phyloP scores from a whole-genome alignment of 2,329 filamentous ascomycete species.

The Sclerotinia borealis region DNA sequence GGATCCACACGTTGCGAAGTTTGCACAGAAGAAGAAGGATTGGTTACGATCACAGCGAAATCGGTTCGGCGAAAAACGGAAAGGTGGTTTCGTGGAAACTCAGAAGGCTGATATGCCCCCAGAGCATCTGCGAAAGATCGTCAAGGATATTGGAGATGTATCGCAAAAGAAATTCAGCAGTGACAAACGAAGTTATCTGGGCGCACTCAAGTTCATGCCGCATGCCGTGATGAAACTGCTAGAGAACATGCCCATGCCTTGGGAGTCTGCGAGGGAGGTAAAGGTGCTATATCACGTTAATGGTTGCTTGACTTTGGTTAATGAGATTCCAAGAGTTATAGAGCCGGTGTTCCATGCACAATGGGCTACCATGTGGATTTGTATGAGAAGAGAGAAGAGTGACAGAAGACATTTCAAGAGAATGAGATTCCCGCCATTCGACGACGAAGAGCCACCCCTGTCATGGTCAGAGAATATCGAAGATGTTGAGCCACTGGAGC shows the following conservation, averaged over 20 bases:
- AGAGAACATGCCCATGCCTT: conserved; percentile 99
- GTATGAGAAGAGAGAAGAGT: conserved; percentile 96
- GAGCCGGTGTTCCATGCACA: conserved; percentile 97
- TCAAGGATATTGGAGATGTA: conserved; percentile 97
- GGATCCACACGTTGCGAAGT: conserved; percentile 85
- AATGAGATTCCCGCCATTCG: conserved; percentile 97
- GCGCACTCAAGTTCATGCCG: conserved; percentile 98
- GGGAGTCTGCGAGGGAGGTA: conserved; percentile 93
- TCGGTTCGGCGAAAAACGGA: conserved; percentile 93
- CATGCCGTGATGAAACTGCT: conserved; percentile 94
- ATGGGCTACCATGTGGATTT: conserved; percentile 99
- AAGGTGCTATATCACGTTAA: conserved; percentile 99
- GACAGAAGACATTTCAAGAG: conserved; percentile 94
- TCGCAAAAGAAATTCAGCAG: conserved; percentile 99
- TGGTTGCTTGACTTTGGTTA: conserved; percentile 91
- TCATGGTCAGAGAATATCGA: conserved; percentile 99
- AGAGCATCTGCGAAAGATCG: conserved; percentile 96
- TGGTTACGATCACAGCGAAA: conserved; percentile 90
- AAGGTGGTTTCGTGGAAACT: conserved; percentile 92
- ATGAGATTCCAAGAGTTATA: conserved; percentile 93
- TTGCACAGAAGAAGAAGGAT: conserved; percentile 98
- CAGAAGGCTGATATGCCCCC: conserved; percentile 99
- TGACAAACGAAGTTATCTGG: conserved; percentile 96
- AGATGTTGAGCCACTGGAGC: conserved; percentile 93
- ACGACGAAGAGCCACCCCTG: conserved; percentile 94